A percentile compares a stretch with the other conserved stretches of the same genome.
Conservation (phyloP, 805 yeast species). For the Blastobotrys chiropterorum region DNA sequence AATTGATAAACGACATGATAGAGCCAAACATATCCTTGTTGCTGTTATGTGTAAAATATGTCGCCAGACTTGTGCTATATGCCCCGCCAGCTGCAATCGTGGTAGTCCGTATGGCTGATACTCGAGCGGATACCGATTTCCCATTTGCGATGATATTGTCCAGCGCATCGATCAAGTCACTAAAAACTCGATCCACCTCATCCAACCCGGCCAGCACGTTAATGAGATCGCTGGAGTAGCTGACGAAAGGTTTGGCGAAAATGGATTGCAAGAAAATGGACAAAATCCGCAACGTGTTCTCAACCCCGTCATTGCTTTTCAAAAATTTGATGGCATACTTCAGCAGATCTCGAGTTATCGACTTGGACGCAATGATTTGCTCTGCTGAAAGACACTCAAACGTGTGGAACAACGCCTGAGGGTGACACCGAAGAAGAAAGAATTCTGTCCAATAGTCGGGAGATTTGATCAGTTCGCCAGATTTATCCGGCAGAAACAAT, state of each 20-base stretch:
- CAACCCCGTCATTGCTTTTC: slow-evolving; percentile 14
- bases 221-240: slow-evolving; percentile 27
- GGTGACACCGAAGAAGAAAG: slow-evolving; percentile 20
- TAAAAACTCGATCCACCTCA: slow-evolving; percentile 26
- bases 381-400: slow-evolving; percentile 25
- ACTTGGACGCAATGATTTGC: slow-evolving; percentile 8
- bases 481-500: slow-evolving; percentile 24
- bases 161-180: slow-evolving; percentile 25
- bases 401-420: slow-evolving; percentile 17
- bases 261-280: slow-evolving; percentile 25
- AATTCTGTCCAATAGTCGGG: slow-evolving; percentile 17
- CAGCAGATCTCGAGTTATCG: slow-evolving; percentile 21
- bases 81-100: slow-evolving; percentile 28
- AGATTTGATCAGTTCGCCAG: background rate
- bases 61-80: slow-evolving; percentile 29
- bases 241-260: slow-evolving; percentile 24
- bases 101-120: slow-evolving; percentile 27
- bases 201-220: slow-evolving; percentile 33
- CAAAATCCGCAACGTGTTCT: slow-evolving; percentile 23
- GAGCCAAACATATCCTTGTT: slow-evolving; percentile 33
- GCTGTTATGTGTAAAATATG: slow-evolving; percentile 26
- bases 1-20: slow-evolving; percentile 28
- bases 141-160: slow-evolving; percentile 23
- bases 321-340: slow-evolving; percentile 20
- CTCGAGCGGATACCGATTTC: slow-evolving; percentile 14